Conservation (phyloP, 305 asterid genomes). For the Petunia hybrid region DNA sequence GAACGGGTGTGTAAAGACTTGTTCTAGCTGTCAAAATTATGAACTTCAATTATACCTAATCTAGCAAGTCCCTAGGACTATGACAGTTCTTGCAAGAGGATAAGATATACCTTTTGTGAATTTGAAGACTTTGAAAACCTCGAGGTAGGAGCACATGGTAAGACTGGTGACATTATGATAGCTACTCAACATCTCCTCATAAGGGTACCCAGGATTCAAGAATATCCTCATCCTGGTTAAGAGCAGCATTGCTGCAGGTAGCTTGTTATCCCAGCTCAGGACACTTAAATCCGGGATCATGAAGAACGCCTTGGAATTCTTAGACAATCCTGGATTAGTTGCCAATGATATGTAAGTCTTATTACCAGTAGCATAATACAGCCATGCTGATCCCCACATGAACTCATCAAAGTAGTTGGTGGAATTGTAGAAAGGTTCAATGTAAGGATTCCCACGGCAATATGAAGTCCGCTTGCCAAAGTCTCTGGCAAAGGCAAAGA, state of each 20-base stretch:
- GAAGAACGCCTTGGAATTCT: constrained; percentile 47
- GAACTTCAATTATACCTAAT: no score
- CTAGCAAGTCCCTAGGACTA: no score
- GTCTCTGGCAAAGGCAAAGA: constrained; percentile 65
- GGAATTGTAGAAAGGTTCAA: constrained; percentile 79
- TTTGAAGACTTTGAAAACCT: constrained; percentile 66
- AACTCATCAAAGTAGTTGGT: constrained; percentile 69
- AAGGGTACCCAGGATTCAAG: constrained; percentile 87
- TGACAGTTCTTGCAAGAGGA: constrained; percentile 6
- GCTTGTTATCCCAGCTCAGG: constrained; percentile 86
- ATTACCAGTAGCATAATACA: constrained; percentile 87
- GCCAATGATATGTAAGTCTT: constrained; percentile 58
- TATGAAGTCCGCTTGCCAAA: constrained; percentile 47
- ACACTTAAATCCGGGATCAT: constrained; percentile 72
- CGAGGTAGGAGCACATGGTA: constrained; percentile 81
- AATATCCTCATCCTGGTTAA: constrained; percentile 70
- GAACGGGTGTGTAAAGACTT: no score
- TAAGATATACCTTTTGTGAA: constrained; percentile 64
- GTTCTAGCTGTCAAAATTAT: no score
- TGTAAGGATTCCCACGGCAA: constrained; percentile 56
- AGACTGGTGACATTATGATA: constrained; percentile 74
- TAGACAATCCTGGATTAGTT: constrained; percentile 51
- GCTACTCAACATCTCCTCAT: constrained; percentile 72
- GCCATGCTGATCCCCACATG: constrained; percentile 91
- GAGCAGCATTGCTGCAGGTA: constrained; percentile 88